A percentile compares a stretch with the other conserved stretches of the same genome.
These are phyloP conservation scores for Breviolum minutum DNA, from an alignment of 73 alveolate species.

Conservation along the genomic window DNA sequence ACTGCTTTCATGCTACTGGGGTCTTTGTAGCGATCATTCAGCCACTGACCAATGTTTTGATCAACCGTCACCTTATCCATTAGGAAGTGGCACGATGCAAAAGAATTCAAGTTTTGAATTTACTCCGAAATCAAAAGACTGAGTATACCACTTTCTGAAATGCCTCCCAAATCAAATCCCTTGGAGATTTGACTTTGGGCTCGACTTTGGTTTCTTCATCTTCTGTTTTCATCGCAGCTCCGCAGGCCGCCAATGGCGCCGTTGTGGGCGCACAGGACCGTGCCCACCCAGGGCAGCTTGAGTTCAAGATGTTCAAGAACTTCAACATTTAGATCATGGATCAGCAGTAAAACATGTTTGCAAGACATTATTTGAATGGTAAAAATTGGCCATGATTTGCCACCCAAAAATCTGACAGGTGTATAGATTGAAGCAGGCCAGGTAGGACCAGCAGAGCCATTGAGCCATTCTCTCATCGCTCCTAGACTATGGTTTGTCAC, in stretches of 20 bases:
- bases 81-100: too few relatives aligned
- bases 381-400: too few relatives aligned
- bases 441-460: too few relatives aligned
- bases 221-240: not conserved
- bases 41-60: conserved; percentile 20
- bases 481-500: not conserved
- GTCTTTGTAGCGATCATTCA: not conserved
- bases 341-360: too few relatives aligned
- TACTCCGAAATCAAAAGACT: not conserved
- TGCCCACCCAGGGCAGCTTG: not conserved
- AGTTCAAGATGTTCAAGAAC: too few relatives aligned
- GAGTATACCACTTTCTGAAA: not conserved
- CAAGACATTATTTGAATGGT: too few relatives aligned
- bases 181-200: not conserved
- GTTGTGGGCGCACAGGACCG: too few relatives aligned
- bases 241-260: not conserved
- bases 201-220: not conserved
- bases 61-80: conserved; percentile 10
- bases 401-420: too few relatives aligned
- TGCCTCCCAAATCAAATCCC: conserved; percentile 1
- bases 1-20: not conserved
- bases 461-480: too few relatives aligned
- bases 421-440: too few relatives aligned
- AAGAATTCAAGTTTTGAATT: not conserved
- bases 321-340: too few relatives aligned